Conservation (phyloP, 139 green algal species). For the Picochlorum sp. region DNA sequence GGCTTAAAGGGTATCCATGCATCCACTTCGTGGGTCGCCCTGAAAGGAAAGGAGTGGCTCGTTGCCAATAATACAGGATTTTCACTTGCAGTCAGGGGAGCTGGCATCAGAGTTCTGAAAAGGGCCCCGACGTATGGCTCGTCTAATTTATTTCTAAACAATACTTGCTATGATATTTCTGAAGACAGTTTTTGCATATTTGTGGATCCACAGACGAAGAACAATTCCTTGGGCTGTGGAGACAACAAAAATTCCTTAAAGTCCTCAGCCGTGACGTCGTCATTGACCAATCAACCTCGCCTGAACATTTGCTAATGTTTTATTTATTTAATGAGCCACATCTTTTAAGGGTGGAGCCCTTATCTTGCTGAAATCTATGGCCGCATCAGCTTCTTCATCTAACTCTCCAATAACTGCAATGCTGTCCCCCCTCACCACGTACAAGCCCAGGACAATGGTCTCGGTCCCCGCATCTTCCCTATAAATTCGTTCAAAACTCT, state of each 20-base stretch:
- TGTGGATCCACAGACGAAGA: too few relatives aligned
- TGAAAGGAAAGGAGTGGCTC: too few relatives aligned
- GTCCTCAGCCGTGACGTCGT: too few relatives aligned
- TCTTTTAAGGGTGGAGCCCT: conserved; percentile 66
- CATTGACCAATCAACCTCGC: too few relatives aligned
- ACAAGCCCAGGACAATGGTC: conserved; percentile 67
- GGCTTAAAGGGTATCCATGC: too few relatives aligned
- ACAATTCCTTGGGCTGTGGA: too few relatives aligned
- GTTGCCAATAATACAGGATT: too few relatives aligned
- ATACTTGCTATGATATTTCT: background rate
- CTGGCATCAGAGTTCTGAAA: conserved; percentile 1
- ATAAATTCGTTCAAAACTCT: conserved; percentile 88
- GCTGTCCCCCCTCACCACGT: conserved; percentile 93
- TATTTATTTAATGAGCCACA: conserved; percentile 51
- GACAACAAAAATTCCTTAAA: too few relatives aligned
- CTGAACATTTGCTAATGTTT: too few relatives aligned
- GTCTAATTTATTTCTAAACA: background rate
- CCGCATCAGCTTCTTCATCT: conserved; percentile 76
- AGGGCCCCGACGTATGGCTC: background rate
- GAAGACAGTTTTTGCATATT: too few relatives aligned
- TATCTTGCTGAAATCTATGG: conserved; percentile 57
- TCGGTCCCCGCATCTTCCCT: conserved; percentile 81
- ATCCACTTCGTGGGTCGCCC: too few relatives aligned
- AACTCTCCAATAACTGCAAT: conserved; percentile 90
- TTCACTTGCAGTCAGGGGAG: background rate